Base-by-base conservation (phyloP, 768 basidiomycete genomes). In the Boletus huronensis region DNA sequence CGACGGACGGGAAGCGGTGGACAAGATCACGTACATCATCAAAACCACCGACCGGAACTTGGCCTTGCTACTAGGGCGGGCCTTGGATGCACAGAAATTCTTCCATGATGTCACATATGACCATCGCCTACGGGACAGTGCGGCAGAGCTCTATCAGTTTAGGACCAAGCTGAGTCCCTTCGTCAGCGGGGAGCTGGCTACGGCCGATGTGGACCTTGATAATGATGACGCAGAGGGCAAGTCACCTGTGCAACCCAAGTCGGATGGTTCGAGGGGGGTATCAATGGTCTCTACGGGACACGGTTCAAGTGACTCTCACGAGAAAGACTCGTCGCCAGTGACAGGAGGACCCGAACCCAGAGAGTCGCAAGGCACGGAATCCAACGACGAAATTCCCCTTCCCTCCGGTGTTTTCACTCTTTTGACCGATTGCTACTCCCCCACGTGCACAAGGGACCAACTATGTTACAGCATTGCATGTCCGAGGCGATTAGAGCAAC, bases 41-140 rank as follows among this genome's bases (percentile, higher is more conserved):
- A 95, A 95, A 74, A 98, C 97, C 3, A 93, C 94, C 6, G 97
- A 99, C 73, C 82, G 97, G 14, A 98, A 97, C 71, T 80, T 99
- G 26, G 97, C 97, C 11, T 75, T 98, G 42, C 78, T 99, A 3
- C 81, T 98, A n/a, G 97, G 97, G 6, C 82, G 97, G 39, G 94
- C 97, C 3, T 77, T 99, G 50, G 97, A 98, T 65, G 89, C 95
- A 9, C 97, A 98, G 71, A 98, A 98, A 74, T 98, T 93, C 74
- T 98, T 99, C 69, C 97, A 99, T 66, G 97, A 98, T 65, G 97
- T 99, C 61, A 98, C 97, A 9, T 99, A 98, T 67, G 96, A 98
- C 65, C 97, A 99, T 70, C 87, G 96, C 14, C 70, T 99, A 53
- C 78, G 97, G 48, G 97, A 98, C 72, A 93, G 85, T 64, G 75